Conservation (phyloP, 179 eudicot genomes). For the Silene noctiflora region DNA sequence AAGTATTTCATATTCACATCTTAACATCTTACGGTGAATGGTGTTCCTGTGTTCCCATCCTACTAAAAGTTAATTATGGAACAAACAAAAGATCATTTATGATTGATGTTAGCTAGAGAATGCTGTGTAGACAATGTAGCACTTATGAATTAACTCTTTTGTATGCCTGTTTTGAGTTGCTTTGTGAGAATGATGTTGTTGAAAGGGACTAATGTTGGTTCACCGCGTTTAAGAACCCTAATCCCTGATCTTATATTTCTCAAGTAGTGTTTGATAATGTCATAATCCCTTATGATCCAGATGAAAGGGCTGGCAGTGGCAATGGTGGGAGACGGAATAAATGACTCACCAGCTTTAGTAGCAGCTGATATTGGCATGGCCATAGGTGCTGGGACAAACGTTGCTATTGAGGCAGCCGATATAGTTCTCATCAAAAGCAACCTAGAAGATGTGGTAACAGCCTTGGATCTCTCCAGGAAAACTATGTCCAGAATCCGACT, state of each 20-base stretch:
- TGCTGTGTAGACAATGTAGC: neutral
- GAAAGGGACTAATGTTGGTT: neutral
- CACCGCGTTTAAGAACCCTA: neutral
- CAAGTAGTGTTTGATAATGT: constrained; percentile 1
- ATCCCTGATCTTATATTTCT: neutral
- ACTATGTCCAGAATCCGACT: constrained; percentile 72
- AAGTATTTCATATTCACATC: neutral
- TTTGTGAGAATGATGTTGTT: neutral
- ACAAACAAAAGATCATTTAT: neutral
- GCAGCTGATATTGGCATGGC: constrained; percentile 98
- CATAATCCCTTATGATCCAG: constrained; percentile 34
- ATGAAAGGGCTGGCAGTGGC: constrained; percentile 68
- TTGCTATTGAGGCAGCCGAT: constrained; percentile 96
- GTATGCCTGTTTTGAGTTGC: neutral
- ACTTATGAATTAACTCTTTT: neutral
- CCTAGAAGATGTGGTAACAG: constrained; percentile 86
- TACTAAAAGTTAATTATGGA: no score
- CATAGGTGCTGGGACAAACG: constrained; percentile 94
- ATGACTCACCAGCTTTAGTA: constrained; percentile 87
- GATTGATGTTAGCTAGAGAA: neutral
- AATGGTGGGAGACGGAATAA: constrained; percentile 98
- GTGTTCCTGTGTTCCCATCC: no score
- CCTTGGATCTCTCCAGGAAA: constrained; percentile 82
- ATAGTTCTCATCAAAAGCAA: constrained; percentile 81
- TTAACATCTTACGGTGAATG: no score